These are phyloP conservation scores for Starmera dryadoides DNA, from an alignment of 805 yeast species.

Conservation along the genomic window DNA sequence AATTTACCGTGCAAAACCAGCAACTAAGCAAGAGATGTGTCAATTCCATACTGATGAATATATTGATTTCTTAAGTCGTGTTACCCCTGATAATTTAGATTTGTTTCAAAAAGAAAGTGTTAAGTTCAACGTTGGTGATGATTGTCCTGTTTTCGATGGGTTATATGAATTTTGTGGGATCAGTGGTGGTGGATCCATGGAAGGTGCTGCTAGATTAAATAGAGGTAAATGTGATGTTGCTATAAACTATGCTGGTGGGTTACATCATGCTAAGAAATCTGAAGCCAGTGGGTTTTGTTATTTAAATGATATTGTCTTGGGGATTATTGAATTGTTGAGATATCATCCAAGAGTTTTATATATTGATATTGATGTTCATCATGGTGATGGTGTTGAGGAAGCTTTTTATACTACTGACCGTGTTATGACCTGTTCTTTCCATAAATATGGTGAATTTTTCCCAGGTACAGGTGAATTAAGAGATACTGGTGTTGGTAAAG, in stretches of 20 bases:
- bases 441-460: constrained; percentile 87
- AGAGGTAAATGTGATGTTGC: constrained; percentile 86
- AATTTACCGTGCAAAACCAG: constrained; percentile 93
- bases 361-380: constrained; percentile 88
- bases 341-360: constrained; percentile 82
- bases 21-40: constrained; percentile 96
- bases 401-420: constrained; percentile 89
- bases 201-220: constrained; percentile 79
- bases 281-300: constrained; percentile 92
- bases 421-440: constrained; percentile 87
- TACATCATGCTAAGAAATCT: constrained; percentile 87
- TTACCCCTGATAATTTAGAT: constrained; percentile 87
- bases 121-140: constrained; percentile 95
- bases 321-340: constrained; percentile 70
- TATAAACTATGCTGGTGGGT: constrained; percentile 88
- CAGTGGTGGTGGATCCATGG: constrained; percentile 85
- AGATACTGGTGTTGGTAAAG: constrained; percentile 79
- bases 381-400: constrained; percentile 94
- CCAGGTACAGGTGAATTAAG: constrained; percentile 89
- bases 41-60: constrained; percentile 98
- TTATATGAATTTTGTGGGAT: constrained; percentile 69
- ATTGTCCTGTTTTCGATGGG: constrained; percentile 80
- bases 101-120: constrained; percentile 81
- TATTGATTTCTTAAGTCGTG: constrained; percentile 84
- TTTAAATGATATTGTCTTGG: constrained; percentile 82